Conservation (phyloP, 768 basidiomycete genomes). For the Hygrophoropsis aurantiaca region DNA sequence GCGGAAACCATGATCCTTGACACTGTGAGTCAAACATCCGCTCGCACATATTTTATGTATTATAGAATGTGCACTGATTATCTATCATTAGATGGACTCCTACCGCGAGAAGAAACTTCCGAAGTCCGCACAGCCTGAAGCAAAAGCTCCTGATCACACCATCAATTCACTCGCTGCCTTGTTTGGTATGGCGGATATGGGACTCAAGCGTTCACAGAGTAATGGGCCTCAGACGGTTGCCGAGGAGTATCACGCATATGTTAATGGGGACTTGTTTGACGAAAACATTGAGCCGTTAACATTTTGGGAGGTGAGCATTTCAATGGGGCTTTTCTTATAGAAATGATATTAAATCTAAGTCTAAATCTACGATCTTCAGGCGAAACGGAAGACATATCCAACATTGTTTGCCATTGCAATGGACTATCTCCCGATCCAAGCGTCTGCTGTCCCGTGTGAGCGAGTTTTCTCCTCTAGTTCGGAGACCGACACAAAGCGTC, state of each 20-base stretch:
- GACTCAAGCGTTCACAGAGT: too few species aligned
- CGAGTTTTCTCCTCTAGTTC: constrained; percentile 20
- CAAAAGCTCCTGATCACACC: too few species aligned
- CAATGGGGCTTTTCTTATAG: background rate
- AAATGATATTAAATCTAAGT: background rate
- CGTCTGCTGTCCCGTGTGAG: constrained; percentile 18
- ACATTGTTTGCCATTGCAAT: constrained; percentile 20
- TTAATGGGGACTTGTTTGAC: background rate
- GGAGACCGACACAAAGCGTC: constrained; percentile 2
- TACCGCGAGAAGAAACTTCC: too few species aligned
- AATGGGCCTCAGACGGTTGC: too few species aligned
- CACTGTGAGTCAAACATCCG: too few species aligned
- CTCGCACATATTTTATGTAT: too few species aligned
- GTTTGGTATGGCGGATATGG: too few species aligned
- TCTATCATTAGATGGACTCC: too few species aligned
- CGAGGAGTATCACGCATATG: background rate
- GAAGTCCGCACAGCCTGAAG: too few species aligned
- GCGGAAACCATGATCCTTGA: too few species aligned
- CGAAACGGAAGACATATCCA: constrained; percentile 3
- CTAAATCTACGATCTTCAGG: background rate
- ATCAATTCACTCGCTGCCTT: too few species aligned
- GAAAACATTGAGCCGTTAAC: background rate
- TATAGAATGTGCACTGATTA: too few species aligned
- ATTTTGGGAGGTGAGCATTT: background rate
- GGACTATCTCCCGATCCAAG: constrained; percentile 28